Conservation (phyloP, 2,329 filamentous ascomycete genomes). For the Penicillium palitans region DNA sequence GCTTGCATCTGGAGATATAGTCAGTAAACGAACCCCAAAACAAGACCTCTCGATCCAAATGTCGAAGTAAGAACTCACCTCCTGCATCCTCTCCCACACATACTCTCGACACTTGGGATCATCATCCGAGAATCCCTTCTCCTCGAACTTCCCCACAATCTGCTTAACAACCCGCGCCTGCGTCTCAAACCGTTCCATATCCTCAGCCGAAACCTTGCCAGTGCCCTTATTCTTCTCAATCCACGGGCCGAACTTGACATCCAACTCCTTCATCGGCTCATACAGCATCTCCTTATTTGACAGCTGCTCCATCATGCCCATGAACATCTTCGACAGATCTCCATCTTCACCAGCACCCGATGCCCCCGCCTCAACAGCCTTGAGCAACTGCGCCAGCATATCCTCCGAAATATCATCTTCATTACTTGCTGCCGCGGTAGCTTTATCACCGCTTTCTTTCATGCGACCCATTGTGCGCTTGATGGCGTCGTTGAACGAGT, state of each 20-base stretch:
- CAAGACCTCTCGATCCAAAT: background rate
- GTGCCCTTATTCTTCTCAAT: conserved; percentile 71
- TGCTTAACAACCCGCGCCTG: conserved; percentile 78
- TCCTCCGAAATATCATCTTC: conserved; percentile 69
- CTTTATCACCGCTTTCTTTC: conserved; percentile 82
- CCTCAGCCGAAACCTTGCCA: conserved; percentile 61
- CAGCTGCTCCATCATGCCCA: conserved; percentile 98
- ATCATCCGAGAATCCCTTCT: conserved; percentile 75
- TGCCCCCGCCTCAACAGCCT: conserved; percentile 72
- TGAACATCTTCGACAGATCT: conserved; percentile 89
- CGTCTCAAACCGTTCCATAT: conserved; percentile 75
- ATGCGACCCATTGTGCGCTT: conserved; percentile 93
- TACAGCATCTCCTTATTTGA: conserved; percentile 98
- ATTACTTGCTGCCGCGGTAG: conserved; percentile 69
- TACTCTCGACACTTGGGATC: conserved; percentile 82
- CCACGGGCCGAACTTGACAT: conserved; percentile 91
- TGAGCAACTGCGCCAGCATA: conserved; percentile 87
- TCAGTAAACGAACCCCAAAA: conserved; percentile 9
- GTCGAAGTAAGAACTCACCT: conserved; percentile 58
- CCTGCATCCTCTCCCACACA: conserved; percentile 97
- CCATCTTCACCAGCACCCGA: conserved; percentile 66
- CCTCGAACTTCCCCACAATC: conserved; percentile 88
- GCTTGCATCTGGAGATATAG: conserved; percentile 81
- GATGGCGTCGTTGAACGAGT: conserved; percentile 88
- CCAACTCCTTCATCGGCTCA: conserved; percentile 96